A percentile compares a stretch with the other conserved stretches of the same genome.
Conservation (phyloP, 2,329 filamentous ascomycete species). For the Conoideocrella luteorostrata region DNA sequence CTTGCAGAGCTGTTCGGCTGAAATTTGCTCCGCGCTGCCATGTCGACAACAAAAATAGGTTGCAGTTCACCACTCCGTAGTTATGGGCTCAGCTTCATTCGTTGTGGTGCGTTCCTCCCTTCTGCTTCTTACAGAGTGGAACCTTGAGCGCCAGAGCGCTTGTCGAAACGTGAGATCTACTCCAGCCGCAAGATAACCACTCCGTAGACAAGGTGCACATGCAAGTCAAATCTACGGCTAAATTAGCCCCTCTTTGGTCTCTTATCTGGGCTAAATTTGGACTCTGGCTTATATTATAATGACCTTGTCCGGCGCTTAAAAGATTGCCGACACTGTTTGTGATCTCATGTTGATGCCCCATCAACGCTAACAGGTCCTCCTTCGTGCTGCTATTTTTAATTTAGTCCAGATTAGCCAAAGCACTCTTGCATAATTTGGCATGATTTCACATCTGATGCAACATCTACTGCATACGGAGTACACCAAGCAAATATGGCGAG, state of each 20-base stretch:
- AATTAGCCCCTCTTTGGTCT: constrained; percentile 12
- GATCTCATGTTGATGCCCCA: not conserved
- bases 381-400: constrained; percentile 28
- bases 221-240: not conserved
- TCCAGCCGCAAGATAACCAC: not conserved
- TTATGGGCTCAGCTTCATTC: not conserved
- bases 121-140: not conserved
- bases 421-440: constrained; percentile 11
- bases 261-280: constrained; percentile 14
- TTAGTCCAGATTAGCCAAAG: constrained; percentile 20
- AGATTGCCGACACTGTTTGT: not conserved
- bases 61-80: not conserved
- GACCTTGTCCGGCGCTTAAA: constrained; percentile 13
- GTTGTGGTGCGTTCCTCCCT: not conserved
- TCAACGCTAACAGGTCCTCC: not conserved
- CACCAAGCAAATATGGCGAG: no score
- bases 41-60: no score
- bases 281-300: not conserved
- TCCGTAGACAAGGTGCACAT: not conserved
- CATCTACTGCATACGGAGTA: no score
- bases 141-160: not conserved
- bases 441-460: no score
- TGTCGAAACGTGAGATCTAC: constrained; percentile 4
- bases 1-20: no score
- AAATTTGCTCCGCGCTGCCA: no score